phyloP scores from a whole-genome alignment of 345 rosid genomes.

The Populus ilicifolia region DNA sequence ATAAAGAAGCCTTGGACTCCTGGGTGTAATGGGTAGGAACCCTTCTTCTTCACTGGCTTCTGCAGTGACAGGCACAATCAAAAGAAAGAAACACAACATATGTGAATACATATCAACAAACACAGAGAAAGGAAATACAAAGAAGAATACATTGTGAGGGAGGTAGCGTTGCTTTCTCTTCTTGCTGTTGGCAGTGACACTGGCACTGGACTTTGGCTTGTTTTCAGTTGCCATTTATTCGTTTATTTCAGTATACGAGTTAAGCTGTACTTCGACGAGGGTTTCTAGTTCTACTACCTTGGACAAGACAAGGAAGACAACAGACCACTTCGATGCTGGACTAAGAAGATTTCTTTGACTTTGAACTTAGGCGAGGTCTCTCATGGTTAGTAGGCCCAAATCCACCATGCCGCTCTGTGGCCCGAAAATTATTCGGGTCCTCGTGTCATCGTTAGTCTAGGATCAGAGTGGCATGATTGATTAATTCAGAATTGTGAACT shows the following conservation, averaged over 20 bases:
- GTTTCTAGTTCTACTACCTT: neutral
- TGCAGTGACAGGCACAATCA: slow-evolving; percentile 20
- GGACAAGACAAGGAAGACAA: neutral
- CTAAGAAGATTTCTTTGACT: neutral
- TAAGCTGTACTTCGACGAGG: neutral
- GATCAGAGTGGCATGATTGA: neutral
- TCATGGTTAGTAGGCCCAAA: neutral
- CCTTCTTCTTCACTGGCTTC: slow-evolving; percentile 85
- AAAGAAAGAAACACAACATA: neutral
- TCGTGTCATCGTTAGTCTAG: too few species aligned
- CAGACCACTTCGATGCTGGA: neutral
- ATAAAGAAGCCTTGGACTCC: slow-evolving; percentile 90
- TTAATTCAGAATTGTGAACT: neutral
- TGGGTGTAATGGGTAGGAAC: slow-evolving; percentile 71
- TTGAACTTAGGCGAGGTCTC: neutral
- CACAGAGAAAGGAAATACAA: neutral
- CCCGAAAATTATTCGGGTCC: neutral
- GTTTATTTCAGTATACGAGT: neutral
- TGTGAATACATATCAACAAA: neutral
- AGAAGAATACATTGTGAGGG: slow-evolving; percentile 54
- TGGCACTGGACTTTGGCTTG: slow-evolving; percentile 26
- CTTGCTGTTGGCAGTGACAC: slow-evolving; percentile 33
- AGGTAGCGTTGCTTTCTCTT: slow-evolving; percentile 75
- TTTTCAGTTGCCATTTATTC: slow-evolving; percentile 43
- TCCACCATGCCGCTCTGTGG: neutral